A percentile compares a stretch with the other conserved stretches of the same genome.
Evolutionary conservation across 2,329 filamentous ascomycete species (phyloP).

Genomic region (Lojkania enalia): DNA sequence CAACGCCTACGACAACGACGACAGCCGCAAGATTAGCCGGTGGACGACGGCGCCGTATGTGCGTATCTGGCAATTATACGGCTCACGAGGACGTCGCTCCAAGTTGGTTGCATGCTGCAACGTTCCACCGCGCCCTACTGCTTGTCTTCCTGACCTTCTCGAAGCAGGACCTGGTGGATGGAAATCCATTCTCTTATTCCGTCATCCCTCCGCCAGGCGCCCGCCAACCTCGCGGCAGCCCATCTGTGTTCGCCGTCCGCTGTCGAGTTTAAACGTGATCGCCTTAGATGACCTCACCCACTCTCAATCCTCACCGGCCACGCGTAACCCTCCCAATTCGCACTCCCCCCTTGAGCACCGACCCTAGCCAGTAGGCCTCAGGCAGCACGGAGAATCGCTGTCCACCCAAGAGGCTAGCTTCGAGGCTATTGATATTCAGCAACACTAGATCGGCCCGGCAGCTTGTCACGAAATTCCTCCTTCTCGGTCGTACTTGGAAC

Average conservation of each 20-base stretch:
- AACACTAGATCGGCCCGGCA: slow-evolving; percentile 1
- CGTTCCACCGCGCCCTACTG: slow-evolving; percentile 28
- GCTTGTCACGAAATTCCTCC: slow-evolving; percentile 2
- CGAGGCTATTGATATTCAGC: background rate
- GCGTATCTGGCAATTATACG: slow-evolving; percentile 26
- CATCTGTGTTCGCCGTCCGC: slow-evolving; percentile 3
- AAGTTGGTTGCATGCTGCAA: slow-evolving; percentile 30
- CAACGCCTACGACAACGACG: slow-evolving; percentile 13
- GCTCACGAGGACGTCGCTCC: slow-evolving; percentile 21
- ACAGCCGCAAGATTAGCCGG: slow-evolving; percentile 32
- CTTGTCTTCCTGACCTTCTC: slow-evolving; percentile 17
- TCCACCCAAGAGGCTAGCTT: slow-evolving; percentile 1
- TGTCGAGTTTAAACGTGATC: slow-evolving; percentile 20
- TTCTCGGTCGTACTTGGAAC: slow-evolving; percentile 18
- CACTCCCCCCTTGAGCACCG: slow-evolving; percentile 12
- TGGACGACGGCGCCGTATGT: slow-evolving; percentile 21
- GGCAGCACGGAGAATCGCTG: background rate
- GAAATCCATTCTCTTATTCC: slow-evolving; percentile 14
- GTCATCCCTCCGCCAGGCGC: background rate
- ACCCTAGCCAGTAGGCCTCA: background rate
- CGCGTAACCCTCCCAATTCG: slow-evolving; percentile 22
- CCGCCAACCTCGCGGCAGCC: background rate
- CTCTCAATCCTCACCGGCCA: slow-evolving; percentile 17
- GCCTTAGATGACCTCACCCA: slow-evolving; percentile 21
- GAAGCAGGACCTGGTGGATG: slow-evolving; percentile 18